phyloP scores from a whole-genome alignment of 208 protist genomes.

The Leishmania tropica region DNA sequence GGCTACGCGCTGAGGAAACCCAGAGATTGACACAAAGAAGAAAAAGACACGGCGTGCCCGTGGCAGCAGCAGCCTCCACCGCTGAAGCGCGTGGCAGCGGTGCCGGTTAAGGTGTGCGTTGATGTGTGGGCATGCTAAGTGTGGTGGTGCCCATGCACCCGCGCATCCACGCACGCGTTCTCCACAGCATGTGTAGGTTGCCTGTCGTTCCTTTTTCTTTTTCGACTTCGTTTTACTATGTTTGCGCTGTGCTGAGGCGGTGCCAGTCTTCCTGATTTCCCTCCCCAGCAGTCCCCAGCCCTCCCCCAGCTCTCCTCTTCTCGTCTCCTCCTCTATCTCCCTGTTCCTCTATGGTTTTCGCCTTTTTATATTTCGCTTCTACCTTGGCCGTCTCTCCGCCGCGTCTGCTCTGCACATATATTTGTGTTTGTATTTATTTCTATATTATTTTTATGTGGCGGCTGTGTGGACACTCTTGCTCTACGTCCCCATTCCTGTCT shows the following conservation, averaged over 20 bases:
- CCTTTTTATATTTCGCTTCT: neutral
- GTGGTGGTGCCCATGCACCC: neutral
- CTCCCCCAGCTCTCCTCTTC: no score
- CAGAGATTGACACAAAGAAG: neutral
- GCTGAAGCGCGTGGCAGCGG: neutral
- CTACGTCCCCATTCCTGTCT: neutral
- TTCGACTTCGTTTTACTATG: neutral
- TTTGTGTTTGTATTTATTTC: neutral
- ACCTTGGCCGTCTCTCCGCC: neutral
- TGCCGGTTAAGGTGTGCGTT: neutral
- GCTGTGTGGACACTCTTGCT: neutral
- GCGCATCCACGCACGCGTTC: no score
- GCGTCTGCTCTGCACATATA: constrained; percentile 3
- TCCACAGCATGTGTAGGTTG: neutral
- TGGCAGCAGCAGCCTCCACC: neutral
- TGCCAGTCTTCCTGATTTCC: neutral
- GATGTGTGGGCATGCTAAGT: neutral
- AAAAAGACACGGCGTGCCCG: no score
- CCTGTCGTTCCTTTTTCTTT: neutral
- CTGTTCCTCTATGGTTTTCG: no score
- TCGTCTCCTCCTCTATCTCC: neutral
- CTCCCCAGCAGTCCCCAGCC: neutral
- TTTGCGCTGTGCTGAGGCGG: neutral
- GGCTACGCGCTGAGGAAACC: neutral
- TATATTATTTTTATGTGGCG: neutral